Evolutionary conservation across 169 alveolate genomes (phyloP).

Genomic region (Neospora caninum): DNA sequence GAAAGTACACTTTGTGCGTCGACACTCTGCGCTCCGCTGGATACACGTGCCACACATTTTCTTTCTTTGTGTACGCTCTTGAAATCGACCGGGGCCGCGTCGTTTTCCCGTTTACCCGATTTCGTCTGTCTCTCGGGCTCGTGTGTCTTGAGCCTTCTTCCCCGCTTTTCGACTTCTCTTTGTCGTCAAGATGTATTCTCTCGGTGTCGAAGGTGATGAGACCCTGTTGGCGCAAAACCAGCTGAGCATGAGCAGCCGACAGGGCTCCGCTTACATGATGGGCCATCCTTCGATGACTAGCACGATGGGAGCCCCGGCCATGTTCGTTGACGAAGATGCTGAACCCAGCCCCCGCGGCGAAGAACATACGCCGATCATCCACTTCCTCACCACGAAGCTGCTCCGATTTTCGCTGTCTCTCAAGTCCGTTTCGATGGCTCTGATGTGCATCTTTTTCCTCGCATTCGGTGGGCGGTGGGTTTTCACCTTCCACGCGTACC

Average conservation of each 20-base stretch:
- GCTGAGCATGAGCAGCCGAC: constrained; percentile 3
- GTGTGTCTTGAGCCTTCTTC: neutral
- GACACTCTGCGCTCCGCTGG: too few species aligned
- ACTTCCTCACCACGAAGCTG: constrained; percentile 82
- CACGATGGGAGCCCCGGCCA: neutral
- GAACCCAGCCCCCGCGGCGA: constrained; percentile 86
- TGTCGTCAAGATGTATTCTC: constrained; percentile 44
- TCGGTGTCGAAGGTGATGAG: constrained; percentile 69
- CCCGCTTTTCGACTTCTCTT: neutral
- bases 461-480: constrained; percentile 88
- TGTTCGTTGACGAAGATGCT: constrained; percentile 44
- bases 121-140: neutral
- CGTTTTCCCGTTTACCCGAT: neutral
- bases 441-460: constrained; percentile 85
- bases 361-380: constrained; percentile 83
- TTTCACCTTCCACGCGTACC: constrained; percentile 85
- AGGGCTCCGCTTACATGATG: neutral
- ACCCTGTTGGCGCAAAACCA: constrained; percentile 38
- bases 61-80: neutral
- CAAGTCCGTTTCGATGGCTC: constrained; percentile 80
- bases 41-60: too few species aligned
- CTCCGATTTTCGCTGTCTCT: constrained; percentile 81
- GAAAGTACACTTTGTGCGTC: too few species aligned
- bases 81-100: neutral
- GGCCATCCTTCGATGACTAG: neutral